Percentiles rank a stretch among this genome's conserved stretches.
phyloP scores from a whole-genome alignment of 2,329 filamentous ascomycete genomes.

The Penicillium griseofulvum region DNA sequence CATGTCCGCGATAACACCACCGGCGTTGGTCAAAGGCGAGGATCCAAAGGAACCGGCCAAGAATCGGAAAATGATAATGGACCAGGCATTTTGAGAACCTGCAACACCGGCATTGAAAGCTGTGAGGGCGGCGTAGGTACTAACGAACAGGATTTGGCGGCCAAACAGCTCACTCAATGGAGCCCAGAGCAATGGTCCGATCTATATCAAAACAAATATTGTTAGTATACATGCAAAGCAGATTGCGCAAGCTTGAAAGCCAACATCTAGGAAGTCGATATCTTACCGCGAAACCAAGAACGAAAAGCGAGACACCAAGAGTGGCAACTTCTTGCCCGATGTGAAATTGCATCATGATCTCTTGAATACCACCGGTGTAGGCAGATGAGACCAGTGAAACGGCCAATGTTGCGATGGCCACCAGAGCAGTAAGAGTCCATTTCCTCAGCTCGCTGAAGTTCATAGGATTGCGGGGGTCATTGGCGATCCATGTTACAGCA shows the following conservation, averaged over 20 bases:
- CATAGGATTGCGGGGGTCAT: conserved; percentile 67
- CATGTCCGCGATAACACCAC: conserved; percentile 57
- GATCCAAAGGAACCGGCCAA: conserved; percentile 61
- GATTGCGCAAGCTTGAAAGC: neutral
- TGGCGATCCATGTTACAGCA: conserved; percentile 64
- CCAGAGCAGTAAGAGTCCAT: conserved; percentile 63
- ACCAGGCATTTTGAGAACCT: conserved; percentile 55
- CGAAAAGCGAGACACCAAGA: conserved; percentile 63
- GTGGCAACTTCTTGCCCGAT: conserved; percentile 55
- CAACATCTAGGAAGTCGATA: neutral
- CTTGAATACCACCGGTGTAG: conserved; percentile 26
- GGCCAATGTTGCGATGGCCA: conserved; percentile 65
- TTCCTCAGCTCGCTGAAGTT: conserved; percentile 57
- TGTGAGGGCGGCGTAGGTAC: conserved; percentile 56
- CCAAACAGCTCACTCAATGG: conserved; percentile 64
- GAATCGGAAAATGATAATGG: conserved; percentile 63
- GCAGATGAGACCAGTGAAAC: conserved; percentile 70
- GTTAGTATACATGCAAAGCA: neutral
- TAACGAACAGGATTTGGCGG: conserved; percentile 51
- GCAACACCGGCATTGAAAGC: conserved; percentile 60
- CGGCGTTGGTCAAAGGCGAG: conserved; percentile 48
- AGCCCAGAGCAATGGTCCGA: conserved; percentile 65
- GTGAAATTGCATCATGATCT: conserved; percentile 55
- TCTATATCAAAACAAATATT: conserved; percentile 28
- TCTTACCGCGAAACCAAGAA: conserved; percentile 54